Conservation (phyloP, 73 alveolate genomes). For the Uronychia binucleata region DNA sequence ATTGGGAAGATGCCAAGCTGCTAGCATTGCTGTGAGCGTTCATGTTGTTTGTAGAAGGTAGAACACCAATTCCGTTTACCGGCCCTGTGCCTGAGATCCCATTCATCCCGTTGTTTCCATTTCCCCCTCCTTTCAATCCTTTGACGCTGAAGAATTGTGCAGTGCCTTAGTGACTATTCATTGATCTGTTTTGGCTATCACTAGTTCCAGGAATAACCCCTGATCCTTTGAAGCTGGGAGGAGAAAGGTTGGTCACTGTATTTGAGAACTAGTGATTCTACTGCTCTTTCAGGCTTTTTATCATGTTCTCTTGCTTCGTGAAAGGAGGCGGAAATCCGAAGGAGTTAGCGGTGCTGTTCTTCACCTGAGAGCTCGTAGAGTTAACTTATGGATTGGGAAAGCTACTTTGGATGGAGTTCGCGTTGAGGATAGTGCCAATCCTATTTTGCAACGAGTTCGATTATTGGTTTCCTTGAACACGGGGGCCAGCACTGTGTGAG, state of each 20-base stretch:
- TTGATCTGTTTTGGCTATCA: neutral
- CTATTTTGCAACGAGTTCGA: neutral
- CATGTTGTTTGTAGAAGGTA: neutral
- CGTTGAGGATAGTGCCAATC: neutral
- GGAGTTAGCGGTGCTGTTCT: neutral
- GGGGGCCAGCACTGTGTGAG: neutral
- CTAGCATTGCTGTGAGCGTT: neutral
- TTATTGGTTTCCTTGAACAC: neutral
- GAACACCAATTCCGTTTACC: neutral
- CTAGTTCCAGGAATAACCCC: neutral
- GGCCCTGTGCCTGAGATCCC: neutral
- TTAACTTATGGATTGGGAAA: neutral
- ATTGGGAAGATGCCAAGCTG: too few species aligned
- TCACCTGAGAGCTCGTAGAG: neutral
- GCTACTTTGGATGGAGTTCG: neutral
- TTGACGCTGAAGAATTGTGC: neutral
- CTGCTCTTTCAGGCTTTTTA: neutral
- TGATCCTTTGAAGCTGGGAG: neutral
- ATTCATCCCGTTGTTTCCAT: neutral
- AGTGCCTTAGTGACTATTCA: neutral
- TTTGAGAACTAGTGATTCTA: neutral
- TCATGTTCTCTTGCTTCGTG: neutral
- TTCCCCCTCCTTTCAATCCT: neutral
- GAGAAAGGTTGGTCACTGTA: neutral
- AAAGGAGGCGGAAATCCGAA: neutral